Conservation (phyloP, 116 monocot species). For the Iris pallida region DNA sequence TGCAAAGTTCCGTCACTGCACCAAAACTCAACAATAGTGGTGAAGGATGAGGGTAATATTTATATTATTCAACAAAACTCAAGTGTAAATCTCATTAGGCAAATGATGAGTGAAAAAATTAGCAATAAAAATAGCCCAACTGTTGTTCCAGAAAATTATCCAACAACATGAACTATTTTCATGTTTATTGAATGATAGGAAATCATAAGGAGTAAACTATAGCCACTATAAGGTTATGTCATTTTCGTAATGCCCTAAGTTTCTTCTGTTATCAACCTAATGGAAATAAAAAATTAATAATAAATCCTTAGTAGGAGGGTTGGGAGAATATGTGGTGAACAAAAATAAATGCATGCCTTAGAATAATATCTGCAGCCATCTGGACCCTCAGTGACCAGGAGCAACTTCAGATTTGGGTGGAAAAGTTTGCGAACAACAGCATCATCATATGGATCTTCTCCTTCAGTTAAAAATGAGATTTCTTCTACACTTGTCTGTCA, state of each 20-base stretch:
- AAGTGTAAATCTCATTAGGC: no score
- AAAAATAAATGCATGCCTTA: constrained; percentile 43
- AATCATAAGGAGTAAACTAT: no score
- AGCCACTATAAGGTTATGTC: no score
- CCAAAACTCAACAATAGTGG: no score
- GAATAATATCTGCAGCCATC: constrained; percentile 94
- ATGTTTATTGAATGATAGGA: no score
- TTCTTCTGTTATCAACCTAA: neutral
- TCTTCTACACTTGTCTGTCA: constrained; percentile 92
- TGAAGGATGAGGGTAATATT: no score
- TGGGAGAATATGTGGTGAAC: neutral
- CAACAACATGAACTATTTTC: no score
- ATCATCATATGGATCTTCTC: constrained; percentile 92
- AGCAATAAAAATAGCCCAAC: no score
- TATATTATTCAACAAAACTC: no score
- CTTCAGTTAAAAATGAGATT: constrained; percentile 83
- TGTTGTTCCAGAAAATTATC: no score
- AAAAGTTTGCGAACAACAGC: constrained; percentile 67
- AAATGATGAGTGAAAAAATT: no score
- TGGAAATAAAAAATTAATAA: neutral
- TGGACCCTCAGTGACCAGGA: constrained; percentile 87
- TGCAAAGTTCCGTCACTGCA: no score
- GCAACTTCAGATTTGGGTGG: constrained; percentile 85
- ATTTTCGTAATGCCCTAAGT: neutral
- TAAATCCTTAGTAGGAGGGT: neutral